Evolutionary conservation across 2,329 filamentous ascomycete species (phyloP).

Genomic region (Diaporthe ampelina): DNA sequence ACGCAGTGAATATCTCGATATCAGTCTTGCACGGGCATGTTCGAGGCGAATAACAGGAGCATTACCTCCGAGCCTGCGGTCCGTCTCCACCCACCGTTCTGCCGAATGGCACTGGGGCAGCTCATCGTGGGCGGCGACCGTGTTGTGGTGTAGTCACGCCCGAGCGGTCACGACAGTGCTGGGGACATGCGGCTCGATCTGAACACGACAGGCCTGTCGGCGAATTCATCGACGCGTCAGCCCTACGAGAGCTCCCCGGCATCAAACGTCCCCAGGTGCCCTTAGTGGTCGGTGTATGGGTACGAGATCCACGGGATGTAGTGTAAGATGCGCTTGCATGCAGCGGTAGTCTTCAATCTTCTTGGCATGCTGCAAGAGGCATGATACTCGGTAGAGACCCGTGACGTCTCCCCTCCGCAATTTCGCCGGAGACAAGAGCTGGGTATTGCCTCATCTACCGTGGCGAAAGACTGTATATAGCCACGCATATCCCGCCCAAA

Average conservation of each 20-base stretch:
- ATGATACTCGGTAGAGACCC: not conserved
- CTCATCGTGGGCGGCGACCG: not conserved
- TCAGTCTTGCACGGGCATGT: not conserved
- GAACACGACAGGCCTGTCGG: not conserved
- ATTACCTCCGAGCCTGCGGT: not conserved
- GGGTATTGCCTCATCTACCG: conserved; percentile 15
- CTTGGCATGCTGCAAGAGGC: conserved; percentile 10
- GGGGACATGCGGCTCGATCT: not conserved
- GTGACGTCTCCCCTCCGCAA: not conserved
- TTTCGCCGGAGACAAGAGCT: not conserved
- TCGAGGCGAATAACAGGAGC: not conserved
- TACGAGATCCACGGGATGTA: conserved; percentile 19
- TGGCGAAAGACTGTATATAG: conserved; percentile 5
- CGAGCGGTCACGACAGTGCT: not conserved
- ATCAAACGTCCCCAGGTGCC: not conserved
- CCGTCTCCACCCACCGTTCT: not conserved
- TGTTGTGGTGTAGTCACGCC: not conserved
- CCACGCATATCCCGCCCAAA: not conserved
- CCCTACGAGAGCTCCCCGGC: conserved; percentile 16
- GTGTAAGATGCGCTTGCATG: conserved; percentile 14
- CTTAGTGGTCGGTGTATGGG: not conserved
- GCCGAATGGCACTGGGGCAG: no score
- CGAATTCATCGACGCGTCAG: conserved; percentile 7
- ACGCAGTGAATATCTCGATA: not conserved
- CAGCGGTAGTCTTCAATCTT: conserved; percentile 1